These are phyloP conservation scores for Phytophthora europaea DNA, from an alignment of 352 stramenopile species.

Conservation along the genomic window DNA sequence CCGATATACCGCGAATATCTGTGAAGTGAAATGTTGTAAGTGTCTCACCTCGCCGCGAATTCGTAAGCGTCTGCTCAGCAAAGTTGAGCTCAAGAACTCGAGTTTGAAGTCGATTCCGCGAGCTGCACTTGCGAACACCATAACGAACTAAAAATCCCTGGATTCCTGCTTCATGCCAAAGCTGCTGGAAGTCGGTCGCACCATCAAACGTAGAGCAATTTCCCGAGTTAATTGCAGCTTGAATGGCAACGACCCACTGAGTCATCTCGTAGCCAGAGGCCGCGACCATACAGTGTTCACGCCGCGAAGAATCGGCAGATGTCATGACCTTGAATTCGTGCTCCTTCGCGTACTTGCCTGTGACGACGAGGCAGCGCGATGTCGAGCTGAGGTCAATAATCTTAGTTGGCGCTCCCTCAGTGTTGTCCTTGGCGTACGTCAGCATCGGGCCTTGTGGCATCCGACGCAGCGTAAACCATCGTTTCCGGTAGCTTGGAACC, in stretches of 20 bases:
- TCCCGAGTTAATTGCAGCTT: constrained; percentile 83
- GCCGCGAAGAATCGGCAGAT: constrained; percentile 71
- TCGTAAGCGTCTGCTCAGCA: constrained; percentile 85
- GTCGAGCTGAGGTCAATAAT: constrained; percentile 83
- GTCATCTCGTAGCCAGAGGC: constrained; percentile 85
- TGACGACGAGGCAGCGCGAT: constrained; percentile 69
- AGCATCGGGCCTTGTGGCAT: constrained; percentile 84
- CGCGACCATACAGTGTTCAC: constrained; percentile 73
- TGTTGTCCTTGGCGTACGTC: constrained; percentile 82
- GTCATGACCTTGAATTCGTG: constrained; percentile 85
- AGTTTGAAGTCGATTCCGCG: constrained; percentile 83
- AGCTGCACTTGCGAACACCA: constrained; percentile 84
- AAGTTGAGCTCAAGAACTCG: constrained; percentile 90
- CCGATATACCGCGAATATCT: constrained; percentile 61
- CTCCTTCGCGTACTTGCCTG: constrained; percentile 66
- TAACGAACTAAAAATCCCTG: constrained; percentile 87
- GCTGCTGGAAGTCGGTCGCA: constrained; percentile 67
- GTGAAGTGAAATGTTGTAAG: constrained; percentile 83
- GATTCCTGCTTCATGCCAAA: constrained; percentile 86
- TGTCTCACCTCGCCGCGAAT: constrained; percentile 81
- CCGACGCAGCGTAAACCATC: constrained; percentile 81
- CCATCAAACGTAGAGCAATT: constrained; percentile 85
- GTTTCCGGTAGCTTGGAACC: constrained; percentile 82
- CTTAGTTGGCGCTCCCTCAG: constrained; percentile 59
- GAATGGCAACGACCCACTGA: constrained; percentile 84